A percentile compares a stretch with the other conserved stretches of the same genome.
phyloP scores from a whole-genome alignment of 805 yeast species.

The Cyberlindnera petersonii region DNA sequence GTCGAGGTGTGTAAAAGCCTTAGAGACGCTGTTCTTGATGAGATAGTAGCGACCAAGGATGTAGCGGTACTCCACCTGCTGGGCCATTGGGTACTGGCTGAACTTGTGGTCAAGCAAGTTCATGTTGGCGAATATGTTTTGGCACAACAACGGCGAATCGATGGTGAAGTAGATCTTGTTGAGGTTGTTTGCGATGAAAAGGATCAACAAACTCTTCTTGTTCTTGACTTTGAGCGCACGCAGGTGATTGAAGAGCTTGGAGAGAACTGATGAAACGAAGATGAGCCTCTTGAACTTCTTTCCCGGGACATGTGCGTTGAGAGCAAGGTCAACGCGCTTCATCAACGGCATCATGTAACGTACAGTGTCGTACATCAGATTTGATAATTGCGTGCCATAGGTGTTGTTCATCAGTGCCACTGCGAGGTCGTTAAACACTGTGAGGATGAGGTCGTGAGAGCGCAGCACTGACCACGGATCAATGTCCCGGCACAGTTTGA shows the following conservation, averaged over 20 bases:
- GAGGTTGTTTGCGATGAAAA: constrained; percentile 45
- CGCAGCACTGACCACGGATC: constrained; percentile 53
- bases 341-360: constrained; percentile 45
- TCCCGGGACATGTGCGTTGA: constrained; percentile 38
- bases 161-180: constrained; percentile 51
- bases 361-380: constrained; percentile 34
- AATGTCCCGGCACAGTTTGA: constrained; percentile 43
- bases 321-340: constrained; percentile 36
- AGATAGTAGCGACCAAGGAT: constrained; percentile 51
- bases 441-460: constrained; percentile 51
- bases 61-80: constrained; percentile 50
- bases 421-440: constrained; percentile 43
- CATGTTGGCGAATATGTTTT: constrained; percentile 59
- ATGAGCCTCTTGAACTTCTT: constrained; percentile 40
- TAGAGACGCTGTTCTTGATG: constrained; percentile 46
- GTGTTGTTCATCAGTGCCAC: constrained; percentile 44
- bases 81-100: constrained; percentile 37
- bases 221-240: constrained; percentile 28
- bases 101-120: constrained; percentile 44
- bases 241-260: constrained; percentile 28
- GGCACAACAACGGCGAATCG: constrained; percentile 53
- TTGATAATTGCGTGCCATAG: constrained; percentile 36
- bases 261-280: constrained; percentile 24
- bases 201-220: constrained; percentile 42
- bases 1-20: constrained; percentile 43